A percentile compares a stretch with the other conserved stretches of the same genome.
Conservation (phyloP, 495 filamentous ascomycete species). For the Neurospora sp. region DNA sequence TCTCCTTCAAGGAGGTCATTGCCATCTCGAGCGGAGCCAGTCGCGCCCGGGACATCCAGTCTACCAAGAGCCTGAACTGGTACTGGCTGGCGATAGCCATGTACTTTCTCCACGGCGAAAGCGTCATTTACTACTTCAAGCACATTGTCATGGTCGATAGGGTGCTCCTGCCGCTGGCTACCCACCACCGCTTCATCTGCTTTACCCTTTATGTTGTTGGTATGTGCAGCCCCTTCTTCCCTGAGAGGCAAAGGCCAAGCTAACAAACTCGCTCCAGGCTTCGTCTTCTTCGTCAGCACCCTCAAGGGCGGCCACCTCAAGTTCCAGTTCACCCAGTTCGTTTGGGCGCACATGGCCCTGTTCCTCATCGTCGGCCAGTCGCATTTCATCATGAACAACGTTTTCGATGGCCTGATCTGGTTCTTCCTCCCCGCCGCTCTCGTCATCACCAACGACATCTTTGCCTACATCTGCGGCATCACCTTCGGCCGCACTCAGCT, state of each 20-base stretch:
- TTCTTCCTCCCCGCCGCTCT: slow-evolving; percentile 94
- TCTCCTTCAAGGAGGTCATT: slow-evolving; percentile 99
- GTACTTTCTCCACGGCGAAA: slow-evolving; percentile 98
- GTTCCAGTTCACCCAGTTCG: slow-evolving; percentile 98
- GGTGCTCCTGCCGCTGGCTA: slow-evolving; percentile 84
- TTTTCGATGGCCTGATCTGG: slow-evolving; percentile 99
- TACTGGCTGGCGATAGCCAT: slow-evolving; percentile 97
- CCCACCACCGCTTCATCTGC: slow-evolving; percentile 97
- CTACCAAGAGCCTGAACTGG: slow-evolving; percentile 96
- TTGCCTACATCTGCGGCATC: slow-evolving; percentile 95
- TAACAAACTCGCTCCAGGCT: slow-evolving; percentile 47
- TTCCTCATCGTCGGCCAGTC: slow-evolving; percentile 97
- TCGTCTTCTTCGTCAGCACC: slow-evolving; percentile 97
- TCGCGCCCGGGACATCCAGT: slow-evolving; percentile 77
- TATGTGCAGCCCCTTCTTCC: slow-evolving; percentile 32
- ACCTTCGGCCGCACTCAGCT: slow-evolving; percentile 93
- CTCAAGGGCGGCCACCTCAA: slow-evolving; percentile 90
- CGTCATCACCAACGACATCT: slow-evolving; percentile 98
- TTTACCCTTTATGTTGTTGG: slow-evolving; percentile 96
- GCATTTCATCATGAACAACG: slow-evolving; percentile 99
- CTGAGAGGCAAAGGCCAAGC: background rate
- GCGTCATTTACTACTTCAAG: slow-evolving; percentile 99
- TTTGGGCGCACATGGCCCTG: slow-evolving; percentile 98
- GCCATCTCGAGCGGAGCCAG: slow-evolving; percentile 93
- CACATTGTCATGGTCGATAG: slow-evolving; percentile 93